These are phyloP conservation scores for Margaritispora aquatica DNA, from an alignment of 495 filamentous ascomycete genomes.

Conservation along the genomic window DNA sequence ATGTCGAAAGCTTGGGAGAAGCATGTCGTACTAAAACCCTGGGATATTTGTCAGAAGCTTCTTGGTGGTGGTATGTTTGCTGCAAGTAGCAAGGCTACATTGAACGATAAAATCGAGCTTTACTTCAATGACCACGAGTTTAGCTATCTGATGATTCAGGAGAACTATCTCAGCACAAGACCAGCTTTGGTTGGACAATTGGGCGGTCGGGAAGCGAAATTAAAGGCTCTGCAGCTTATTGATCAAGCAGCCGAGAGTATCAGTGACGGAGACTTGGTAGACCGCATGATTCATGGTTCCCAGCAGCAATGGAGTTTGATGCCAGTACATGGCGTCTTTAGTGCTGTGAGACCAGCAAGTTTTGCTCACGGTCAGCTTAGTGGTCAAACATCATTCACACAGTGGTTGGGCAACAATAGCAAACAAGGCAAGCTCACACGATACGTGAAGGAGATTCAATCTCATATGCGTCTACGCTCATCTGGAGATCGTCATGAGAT, in stretches of 20 bases:
- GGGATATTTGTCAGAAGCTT: conserved; percentile 94
- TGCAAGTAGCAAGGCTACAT: conserved; percentile 67
- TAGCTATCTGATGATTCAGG: conserved; percentile 93
- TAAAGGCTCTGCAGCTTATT: conserved; percentile 76
- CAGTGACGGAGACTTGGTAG: conserved; percentile 93
- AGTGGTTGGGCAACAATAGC: conserved; percentile 93
- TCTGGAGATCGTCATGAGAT: conserved; percentile 94
- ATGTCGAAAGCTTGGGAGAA: conserved; percentile 99
- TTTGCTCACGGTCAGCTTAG: conserved; percentile 72
- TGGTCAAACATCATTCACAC: conserved; percentile 62
- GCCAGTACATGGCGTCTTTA: conserved; percentile 96
- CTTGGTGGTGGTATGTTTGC: conserved; percentile 83
- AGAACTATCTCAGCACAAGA: conserved; percentile 86
- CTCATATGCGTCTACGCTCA: conserved; percentile 87
- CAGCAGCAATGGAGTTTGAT: conserved; percentile 98
- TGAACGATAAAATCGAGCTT: conserved; percentile 96
- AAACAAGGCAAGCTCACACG: conserved; percentile 80
- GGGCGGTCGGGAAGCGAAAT: conserved; percentile 50
- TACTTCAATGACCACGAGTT: conserved; percentile 99
- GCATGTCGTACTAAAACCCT: conserved; percentile 90
- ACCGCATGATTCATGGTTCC: conserved; percentile 95
- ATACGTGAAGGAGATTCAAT: conserved; percentile 89
- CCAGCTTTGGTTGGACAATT: conserved; percentile 56
- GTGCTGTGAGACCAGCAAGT: conserved; percentile 87
- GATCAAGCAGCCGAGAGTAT: conserved; percentile 91